These are phyloP conservation scores for Fraxinus dipetala DNA, from an alignment of 305 asterid genomes.

Conservation along the genomic window DNA sequence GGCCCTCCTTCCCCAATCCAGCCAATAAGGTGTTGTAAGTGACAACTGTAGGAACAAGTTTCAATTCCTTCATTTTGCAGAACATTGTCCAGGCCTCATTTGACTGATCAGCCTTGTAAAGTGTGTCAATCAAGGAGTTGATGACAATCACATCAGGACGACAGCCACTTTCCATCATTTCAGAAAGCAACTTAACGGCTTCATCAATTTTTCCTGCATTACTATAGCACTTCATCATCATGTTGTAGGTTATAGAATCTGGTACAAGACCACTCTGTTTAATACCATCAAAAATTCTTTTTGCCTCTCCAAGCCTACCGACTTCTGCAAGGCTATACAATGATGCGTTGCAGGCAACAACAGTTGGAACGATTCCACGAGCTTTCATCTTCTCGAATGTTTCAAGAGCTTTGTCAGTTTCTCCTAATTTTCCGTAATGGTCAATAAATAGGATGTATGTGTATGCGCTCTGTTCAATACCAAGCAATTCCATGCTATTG, in stretches of 20 bases:
- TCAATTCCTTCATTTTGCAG: slow-evolving; percentile 67
- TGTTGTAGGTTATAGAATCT: slow-evolving; percentile 80
- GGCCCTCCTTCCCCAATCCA: slow-evolving; percentile 84
- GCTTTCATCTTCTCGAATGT: slow-evolving; percentile 79
- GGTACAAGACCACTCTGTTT: slow-evolving; percentile 71
- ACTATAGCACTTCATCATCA: slow-evolving; percentile 92
- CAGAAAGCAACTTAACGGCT: slow-evolving; percentile 61
- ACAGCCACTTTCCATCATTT: slow-evolving; percentile 69
- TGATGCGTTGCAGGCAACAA: slow-evolving; percentile 82
- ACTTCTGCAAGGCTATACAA: slow-evolving; percentile 67
- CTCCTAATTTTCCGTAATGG: slow-evolving; percentile 79
- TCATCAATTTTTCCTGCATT: slow-evolving; percentile 70
- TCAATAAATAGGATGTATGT: slow-evolving; percentile 79
- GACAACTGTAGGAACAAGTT: slow-evolving; percentile 75
- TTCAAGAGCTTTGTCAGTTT: slow-evolving; percentile 73
- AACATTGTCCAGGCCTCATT: slow-evolving; percentile 82
- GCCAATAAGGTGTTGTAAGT: slow-evolving; percentile 89
- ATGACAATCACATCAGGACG: slow-evolving; percentile 70
- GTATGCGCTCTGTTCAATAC: slow-evolving; percentile 57
- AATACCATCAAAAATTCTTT: slow-evolving; percentile 60
- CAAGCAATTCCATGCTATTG: slow-evolving; percentile 53
- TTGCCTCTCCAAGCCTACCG: slow-evolving; percentile 82
- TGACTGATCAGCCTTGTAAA: slow-evolving; percentile 73
- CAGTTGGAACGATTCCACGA: slow-evolving; percentile 71
- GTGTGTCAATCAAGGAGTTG: slow-evolving; percentile 82